These are phyloP conservation scores for Phytopythium boreale DNA, from an alignment of 352 stramenopile genomes.

Conservation along the genomic window DNA sequence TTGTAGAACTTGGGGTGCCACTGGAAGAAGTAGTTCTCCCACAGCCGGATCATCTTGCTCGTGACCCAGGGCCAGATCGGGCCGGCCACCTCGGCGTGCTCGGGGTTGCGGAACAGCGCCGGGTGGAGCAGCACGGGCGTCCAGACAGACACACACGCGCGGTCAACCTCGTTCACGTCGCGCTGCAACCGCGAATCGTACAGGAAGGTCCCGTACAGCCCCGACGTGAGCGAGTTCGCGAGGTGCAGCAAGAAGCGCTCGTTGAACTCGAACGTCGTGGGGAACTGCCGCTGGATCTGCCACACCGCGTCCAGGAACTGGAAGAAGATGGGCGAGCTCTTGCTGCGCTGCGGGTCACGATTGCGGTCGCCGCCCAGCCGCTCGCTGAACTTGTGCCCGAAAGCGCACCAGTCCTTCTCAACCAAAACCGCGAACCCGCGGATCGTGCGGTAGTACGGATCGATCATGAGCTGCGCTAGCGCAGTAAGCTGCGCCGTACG, in stretches of 20 bases:
- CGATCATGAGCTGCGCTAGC: conserved; percentile 85
- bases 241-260: conserved; percentile 79
- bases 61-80: conserved; percentile 83
- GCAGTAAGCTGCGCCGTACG: conserved; percentile 76
- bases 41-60: conserved; percentile 75
- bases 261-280: conserved; percentile 84
- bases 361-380: conserved; percentile 64
- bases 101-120: conserved; percentile 41
- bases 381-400: conserved; percentile 84
- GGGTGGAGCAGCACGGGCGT: conserved; percentile 64
- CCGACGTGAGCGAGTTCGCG: conserved; percentile 75
- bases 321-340: conserved; percentile 83
- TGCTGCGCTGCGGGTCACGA: conserved; percentile 69
- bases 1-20: conserved; percentile 84
- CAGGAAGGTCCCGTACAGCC: conserved; percentile 81
- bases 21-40: conserved; percentile 85
- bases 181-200: conserved; percentile 75
- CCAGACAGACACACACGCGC: conserved; percentile 70
- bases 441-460: conserved; percentile 87
- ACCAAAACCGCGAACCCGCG: conserved; percentile 74
- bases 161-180: conserved; percentile 53
- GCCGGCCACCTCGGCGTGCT: conserved; percentile 41
- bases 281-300: conserved; percentile 83
- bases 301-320: conserved; percentile 86
- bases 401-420: conserved; percentile 87